Percentiles rank a stretch among this genome's conserved stretches.
These are phyloP conservation scores for Tetraselmis striata DNA, from an alignment of 139 green algal species.

Conservation along the genomic window DNA sequence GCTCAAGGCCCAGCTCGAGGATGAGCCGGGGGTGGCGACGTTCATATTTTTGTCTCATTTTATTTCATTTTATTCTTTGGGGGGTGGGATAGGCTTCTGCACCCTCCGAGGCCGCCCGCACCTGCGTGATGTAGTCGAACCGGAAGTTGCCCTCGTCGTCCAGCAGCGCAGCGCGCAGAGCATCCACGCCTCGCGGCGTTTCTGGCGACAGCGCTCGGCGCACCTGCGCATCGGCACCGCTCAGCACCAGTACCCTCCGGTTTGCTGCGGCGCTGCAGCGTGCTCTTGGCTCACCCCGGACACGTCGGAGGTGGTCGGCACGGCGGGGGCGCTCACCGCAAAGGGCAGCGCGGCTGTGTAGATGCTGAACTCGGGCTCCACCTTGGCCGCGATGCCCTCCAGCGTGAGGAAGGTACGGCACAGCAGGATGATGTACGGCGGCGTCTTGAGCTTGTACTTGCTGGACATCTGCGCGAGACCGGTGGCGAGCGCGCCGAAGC, in stretches of 20 bases:
- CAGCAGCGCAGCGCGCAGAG: slow-evolving; percentile 15
- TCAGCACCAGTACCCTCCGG: too few species aligned
- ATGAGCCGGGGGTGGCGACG: too few species aligned
- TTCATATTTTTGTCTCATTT: too few species aligned
- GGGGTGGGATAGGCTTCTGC: too few species aligned
- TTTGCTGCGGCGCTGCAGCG: too few species aligned
- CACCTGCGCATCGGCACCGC: too few species aligned
- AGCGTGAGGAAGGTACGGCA: slow-evolving; percentile 30
- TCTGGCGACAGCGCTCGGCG: slow-evolving; percentile 19
- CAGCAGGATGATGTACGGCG: slow-evolving; percentile 34
- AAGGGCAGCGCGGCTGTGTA: slow-evolving; percentile 27
- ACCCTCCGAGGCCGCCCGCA: too few species aligned
- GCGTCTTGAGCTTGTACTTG: slow-evolving; percentile 27
- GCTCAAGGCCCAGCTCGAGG: too few species aligned
- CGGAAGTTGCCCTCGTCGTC: slow-evolving; percentile 4
- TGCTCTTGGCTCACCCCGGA: too few species aligned
- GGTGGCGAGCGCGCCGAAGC: slow-evolving; percentile 23
- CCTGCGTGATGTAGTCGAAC: slow-evolving; percentile 16
- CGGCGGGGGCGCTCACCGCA: too few species aligned
- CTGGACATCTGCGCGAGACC: slow-evolving; percentile 13
- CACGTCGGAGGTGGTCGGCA: too few species aligned
- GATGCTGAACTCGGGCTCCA: slow-evolving; percentile 32
- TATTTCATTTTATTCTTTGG: too few species aligned
- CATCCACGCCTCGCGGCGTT: slow-evolving; percentile 12
- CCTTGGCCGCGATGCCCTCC: slow-evolving; percentile 23